Evolutionary conservation across 768 basidiomycete species (phyloP).

Genomic region (Cystofilobasidium capitatum): DNA sequence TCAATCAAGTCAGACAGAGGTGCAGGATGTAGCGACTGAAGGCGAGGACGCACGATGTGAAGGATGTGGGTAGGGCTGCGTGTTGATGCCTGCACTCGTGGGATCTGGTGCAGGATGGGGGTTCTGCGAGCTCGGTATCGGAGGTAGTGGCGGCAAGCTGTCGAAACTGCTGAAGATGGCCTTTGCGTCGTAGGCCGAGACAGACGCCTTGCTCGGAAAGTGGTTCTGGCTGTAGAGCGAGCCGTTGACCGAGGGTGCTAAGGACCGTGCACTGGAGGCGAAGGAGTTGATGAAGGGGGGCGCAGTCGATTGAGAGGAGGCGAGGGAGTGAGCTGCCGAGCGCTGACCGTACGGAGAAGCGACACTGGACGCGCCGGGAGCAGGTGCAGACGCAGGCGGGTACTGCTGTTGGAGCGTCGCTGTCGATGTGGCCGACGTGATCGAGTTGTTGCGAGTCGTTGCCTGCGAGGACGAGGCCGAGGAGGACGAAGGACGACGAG

Average conservation of each 20-base stretch:
- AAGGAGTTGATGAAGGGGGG: too few species aligned
- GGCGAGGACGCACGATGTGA: slow-evolving; percentile 14
- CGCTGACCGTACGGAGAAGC: too few species aligned
- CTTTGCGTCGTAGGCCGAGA: slow-evolving; percentile 18
- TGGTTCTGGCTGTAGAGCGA: background rate
- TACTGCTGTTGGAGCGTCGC: background rate
- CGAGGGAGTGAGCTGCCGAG: too few species aligned
- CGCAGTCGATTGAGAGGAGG: too few species aligned
- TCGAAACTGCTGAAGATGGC: slow-evolving; percentile 12
- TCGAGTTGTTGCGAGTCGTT: slow-evolving; percentile 3
- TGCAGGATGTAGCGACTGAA: background rate
- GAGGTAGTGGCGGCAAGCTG: slow-evolving; percentile 15
- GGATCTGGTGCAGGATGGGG: slow-evolving; percentile 20
- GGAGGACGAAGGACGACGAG: background rate
- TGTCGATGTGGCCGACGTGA: background rate
- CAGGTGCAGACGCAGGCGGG: background rate
- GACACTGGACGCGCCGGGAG: too few species aligned
- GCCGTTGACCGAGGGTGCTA: background rate
- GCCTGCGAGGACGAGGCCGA: background rate
- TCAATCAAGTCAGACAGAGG: background rate
- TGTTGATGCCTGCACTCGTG: background rate
- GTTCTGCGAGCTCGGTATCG: slow-evolving; percentile 3
- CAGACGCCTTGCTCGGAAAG: background rate
- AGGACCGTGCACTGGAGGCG: too few species aligned
- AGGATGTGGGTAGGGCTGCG: slow-evolving; percentile 20